Evolutionary conservation across 495 filamentous ascomycete genomes (phyloP).

Genomic region (Lophiostoma macrostomum): DNA sequence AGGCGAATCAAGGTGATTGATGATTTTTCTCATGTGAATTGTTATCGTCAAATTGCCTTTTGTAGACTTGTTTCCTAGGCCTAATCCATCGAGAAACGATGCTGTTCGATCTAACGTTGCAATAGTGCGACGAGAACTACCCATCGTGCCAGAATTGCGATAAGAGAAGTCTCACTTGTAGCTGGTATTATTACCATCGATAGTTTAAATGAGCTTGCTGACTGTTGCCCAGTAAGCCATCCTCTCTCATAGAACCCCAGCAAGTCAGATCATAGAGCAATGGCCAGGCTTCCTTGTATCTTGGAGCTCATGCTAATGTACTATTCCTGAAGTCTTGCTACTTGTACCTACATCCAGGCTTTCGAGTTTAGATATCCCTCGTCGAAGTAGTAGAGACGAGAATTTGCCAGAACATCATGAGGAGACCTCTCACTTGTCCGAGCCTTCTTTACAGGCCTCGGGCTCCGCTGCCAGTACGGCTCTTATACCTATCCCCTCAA

Average conservation of each 20-base stretch:
- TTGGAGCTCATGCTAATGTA: no score
- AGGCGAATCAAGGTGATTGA: conserved; percentile 37
- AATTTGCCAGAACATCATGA: no score
- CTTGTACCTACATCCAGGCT: no score
- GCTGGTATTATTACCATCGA: conserved; percentile 13
- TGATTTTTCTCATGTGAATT: background rate
- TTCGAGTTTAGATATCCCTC: no score
- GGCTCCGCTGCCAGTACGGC: background rate
- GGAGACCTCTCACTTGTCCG: no score
- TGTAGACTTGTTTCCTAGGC: background rate
- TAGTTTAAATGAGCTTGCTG: background rate
- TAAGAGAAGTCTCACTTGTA: conserved; percentile 13
- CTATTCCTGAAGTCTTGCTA: no score
- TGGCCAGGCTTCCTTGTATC: no score
- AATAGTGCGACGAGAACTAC: conserved; percentile 16
- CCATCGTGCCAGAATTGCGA: conserved; percentile 8
- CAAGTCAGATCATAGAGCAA: no score
- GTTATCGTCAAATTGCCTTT: background rate
- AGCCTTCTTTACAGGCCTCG: no score
- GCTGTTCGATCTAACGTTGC: conserved; percentile 1
- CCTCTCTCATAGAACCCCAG: background rate
- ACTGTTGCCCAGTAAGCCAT: background rate
- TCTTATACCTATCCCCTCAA: background rate
- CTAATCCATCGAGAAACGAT: background rate
- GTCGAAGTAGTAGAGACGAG: no score